Evolutionary conservation across 768 basidiomycete genomes (phyloP).

Genomic region (Pisolithus orientalis): DNA sequence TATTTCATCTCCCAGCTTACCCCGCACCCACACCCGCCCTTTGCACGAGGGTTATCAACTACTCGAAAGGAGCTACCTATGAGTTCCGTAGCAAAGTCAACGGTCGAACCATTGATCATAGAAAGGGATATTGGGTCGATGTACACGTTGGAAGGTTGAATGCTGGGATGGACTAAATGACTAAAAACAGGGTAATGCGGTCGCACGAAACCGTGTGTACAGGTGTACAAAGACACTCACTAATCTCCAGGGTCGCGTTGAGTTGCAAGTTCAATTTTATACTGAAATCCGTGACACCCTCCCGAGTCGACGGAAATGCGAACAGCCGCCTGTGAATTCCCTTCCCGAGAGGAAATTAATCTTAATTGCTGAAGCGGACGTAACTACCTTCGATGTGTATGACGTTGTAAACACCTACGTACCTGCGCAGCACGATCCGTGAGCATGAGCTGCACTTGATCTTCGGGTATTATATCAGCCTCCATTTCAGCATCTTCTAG

Average conservation of each 20-base stretch:
- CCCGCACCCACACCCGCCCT: conserved; percentile 93
- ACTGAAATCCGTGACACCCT: conserved; percentile 97
- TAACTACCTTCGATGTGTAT: neutral
- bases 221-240: conserved; percentile 40
- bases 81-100: conserved; percentile 90
- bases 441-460: conserved; percentile 50
- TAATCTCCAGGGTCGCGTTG: conserved; percentile 70
- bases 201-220: neutral
- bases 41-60: conserved; percentile 82
- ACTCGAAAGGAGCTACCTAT: conserved; percentile 90
- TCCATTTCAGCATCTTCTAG: conserved; percentile 60
- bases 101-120: conserved; percentile 80
- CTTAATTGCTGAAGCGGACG: conserved; percentile 63
- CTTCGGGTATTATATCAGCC: conserved; percentile 47
- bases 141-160: conserved; percentile 69
- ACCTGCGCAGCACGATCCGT: conserved; percentile 78
- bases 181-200: conserved; percentile 28
- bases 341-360: conserved; percentile 58
- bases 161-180: conserved; percentile 63
- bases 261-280: conserved; percentile 79
- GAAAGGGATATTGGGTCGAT: conserved; percentile 83
- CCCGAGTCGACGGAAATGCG: conserved; percentile 87
- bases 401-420: conserved; percentile 8
- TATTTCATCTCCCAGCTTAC: conserved; percentile 88
- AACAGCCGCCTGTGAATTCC: conserved; percentile 59